Base-by-base conservation (phyloP, 177 flowering plant genomes). In the Telopea speciosissima region DNA sequence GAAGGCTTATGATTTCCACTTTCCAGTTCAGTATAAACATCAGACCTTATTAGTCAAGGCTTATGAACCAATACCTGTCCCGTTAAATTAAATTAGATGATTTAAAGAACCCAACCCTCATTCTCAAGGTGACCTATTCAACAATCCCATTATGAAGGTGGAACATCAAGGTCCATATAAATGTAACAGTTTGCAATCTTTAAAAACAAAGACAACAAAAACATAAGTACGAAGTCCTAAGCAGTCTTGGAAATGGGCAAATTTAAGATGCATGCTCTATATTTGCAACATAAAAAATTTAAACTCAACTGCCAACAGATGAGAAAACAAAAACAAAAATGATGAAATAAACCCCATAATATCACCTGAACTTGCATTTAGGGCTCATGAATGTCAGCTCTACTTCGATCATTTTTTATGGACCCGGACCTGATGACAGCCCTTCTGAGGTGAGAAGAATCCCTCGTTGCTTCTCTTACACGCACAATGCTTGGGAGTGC, bases 11-110 rank as follows among this genome's bases (percentile, higher is more conserved):
- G 31, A 28, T 28, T 95, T 74, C 97, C 83, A 49, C 89, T 81
- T 84, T 95, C 99, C 79, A 92, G 77, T 83, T 95, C 99, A 68
- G 99, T 97, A 77, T 73, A 77, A 80, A 95, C 86, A 67, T 76
- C 81, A 71, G 90, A 90, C 71, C 96, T 93, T 63, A 69, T 49
- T 49, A 49, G 54, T 16, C 14, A 49, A 0, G 40, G 40, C 40
- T 36, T 36, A 44, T 19, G 22, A 21, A 63, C 22, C 64, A 61
- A 61, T 61, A 11, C 25, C 11, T 61, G 23, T 19, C 14, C 42
- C n/a, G 1, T 13, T 19, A 63, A 28, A 28, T 6, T 28, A 28
- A 28, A 28, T 28, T 28, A 28, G 2, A 28, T 28, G 31, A 28
- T 4, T 28, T 28, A 28, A 28, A 28, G 31, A 28, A 28, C 31